Base-by-base conservation (phyloP, 805 yeast genomes). In the Sugiyamaella marilandica region DNA sequence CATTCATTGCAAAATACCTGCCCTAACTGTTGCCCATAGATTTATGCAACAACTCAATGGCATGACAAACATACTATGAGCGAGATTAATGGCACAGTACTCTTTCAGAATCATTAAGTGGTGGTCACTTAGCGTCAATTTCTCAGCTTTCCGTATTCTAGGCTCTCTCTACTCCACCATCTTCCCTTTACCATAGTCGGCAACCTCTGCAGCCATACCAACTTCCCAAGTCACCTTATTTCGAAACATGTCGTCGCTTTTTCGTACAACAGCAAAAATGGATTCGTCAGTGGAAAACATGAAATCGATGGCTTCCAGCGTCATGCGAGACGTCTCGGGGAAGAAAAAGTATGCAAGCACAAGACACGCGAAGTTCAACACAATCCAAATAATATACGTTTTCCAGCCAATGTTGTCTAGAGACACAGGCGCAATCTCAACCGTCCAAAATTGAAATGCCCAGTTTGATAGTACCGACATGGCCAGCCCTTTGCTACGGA, bases 271-370 rank as follows among this genome's bases (percentile, higher is more conserved):
- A 5, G 19, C 33, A 3, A 50, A 24, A 9, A 50, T 50, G 7
- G 41, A 41, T 13, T 36, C 47, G 24, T 50, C 44, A 2, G 49
- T 44, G 10, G 39, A 31, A 39, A 51, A 46, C 37, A 53, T 36
- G 32, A 50, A 41, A 35, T 54, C 74, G 36, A 74, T 71, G 52
- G 74, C 76, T 57, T 74, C 78, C 63, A 74, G 70, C 9, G 73
- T 66, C 58, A 66, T 64, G 16, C 76, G 76, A 10, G 69, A 59
- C 11, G 78, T 74, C 60, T 74, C 78, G 13, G 72, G 73, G 65
- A 65, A 74, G 55, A 65, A 62, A 58, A 70, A 63, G 59, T 66
- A 65, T 16, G 66, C 70, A 29, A 69, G 52, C 7, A 61, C 56
- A 44, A 67, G 55, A 50, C 69, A 70, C 21, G 65, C 65, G 2